Evolutionary conservation across 2,329 filamentous ascomycete genomes (phyloP).

Genomic region (Microdochium nivale): DNA sequence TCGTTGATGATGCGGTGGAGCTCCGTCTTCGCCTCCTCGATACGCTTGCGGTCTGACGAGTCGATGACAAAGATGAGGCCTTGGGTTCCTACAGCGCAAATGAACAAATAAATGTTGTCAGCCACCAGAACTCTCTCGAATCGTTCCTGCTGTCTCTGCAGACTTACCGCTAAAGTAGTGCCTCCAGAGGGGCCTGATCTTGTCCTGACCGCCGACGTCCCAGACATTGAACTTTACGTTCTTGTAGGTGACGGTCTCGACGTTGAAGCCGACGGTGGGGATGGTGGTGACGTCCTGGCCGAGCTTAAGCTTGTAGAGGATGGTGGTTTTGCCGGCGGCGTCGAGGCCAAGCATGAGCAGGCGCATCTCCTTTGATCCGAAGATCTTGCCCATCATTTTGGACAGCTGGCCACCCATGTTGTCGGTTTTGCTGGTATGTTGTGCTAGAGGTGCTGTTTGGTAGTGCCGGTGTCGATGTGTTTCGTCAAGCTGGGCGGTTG

Average conservation of each 20-base stretch:
- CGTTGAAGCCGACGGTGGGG: constrained; percentile 97
- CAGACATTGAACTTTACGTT: constrained; percentile 99
- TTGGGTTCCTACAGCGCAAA: constrained; percentile 62
- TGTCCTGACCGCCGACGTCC: constrained; percentile 98
- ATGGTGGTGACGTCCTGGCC: constrained; percentile 98
- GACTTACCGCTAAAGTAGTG: constrained; percentile 81
- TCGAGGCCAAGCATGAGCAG: constrained; percentile 97
- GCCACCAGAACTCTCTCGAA: too few species aligned
- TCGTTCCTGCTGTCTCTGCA: too few species aligned
- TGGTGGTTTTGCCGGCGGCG: constrained; percentile 97
- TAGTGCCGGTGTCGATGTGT: not conserved
- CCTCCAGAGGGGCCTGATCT: constrained; percentile 94
- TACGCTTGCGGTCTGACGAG: constrained; percentile 81
- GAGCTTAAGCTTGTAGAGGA: constrained; percentile 98
- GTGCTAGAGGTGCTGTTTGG: not conserved
- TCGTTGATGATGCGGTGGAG: constrained; percentile 97
- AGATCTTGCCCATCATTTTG: constrained; percentile 97
- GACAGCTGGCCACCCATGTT: constrained; percentile 90
- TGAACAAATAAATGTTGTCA: not conserved
- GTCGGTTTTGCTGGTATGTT: constrained; percentile 11
- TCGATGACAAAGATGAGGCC: constrained; percentile 98
- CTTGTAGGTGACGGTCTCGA: constrained; percentile 98
- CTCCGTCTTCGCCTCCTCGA: constrained; percentile 89
- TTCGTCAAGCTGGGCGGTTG: too few species aligned
- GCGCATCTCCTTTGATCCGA: constrained; percentile 98